phyloP scores from a whole-genome alignment of 1,284 basidiomycete genomes.

The Sporisorium iseilematis-ciliati region DNA sequence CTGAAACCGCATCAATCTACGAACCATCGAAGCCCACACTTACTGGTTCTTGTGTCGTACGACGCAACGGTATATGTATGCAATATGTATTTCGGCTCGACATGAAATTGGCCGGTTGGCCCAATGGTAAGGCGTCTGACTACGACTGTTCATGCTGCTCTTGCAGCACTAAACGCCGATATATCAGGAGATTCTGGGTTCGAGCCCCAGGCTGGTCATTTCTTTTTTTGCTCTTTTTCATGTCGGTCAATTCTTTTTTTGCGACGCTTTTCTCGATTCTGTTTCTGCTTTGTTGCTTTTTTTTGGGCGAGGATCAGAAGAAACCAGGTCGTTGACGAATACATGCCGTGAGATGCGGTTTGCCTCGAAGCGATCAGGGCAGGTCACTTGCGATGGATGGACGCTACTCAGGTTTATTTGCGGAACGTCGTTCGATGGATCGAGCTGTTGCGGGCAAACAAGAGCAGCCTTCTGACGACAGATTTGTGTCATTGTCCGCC shows the following conservation, averaged over 20 bases:
- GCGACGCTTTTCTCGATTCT: not conserved
- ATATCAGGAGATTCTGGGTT: constrained; percentile 60
- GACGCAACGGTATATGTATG: not conserved
- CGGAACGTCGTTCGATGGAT: no score
- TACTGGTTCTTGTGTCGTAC: no score
- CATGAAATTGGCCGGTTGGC: constrained; percentile 46
- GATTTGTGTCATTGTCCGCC: no score
- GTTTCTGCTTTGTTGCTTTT: not conserved
- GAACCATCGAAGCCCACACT: no score
- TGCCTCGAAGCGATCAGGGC: no score
- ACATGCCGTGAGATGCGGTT: no score
- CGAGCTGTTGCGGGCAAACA: no score
- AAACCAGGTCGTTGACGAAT: no score
- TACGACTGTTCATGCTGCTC: constrained; percentile 18
- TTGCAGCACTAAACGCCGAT: not conserved
- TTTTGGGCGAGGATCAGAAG: not conserved
- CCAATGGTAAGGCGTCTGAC: constrained; percentile 60
- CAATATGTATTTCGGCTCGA: not conserved
- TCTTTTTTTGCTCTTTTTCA: constrained; percentile 8
- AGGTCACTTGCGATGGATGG: no score
- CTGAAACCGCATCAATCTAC: no score
- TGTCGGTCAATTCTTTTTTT: constrained; percentile 4
- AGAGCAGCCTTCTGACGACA: no score
- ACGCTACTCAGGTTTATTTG: no score
- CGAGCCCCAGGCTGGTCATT: constrained; percentile 59